These are phyloP conservation scores for Zoysia japonica DNA, from an alignment of 176 grass and related monocot genomes.

Conservation along the genomic window DNA sequence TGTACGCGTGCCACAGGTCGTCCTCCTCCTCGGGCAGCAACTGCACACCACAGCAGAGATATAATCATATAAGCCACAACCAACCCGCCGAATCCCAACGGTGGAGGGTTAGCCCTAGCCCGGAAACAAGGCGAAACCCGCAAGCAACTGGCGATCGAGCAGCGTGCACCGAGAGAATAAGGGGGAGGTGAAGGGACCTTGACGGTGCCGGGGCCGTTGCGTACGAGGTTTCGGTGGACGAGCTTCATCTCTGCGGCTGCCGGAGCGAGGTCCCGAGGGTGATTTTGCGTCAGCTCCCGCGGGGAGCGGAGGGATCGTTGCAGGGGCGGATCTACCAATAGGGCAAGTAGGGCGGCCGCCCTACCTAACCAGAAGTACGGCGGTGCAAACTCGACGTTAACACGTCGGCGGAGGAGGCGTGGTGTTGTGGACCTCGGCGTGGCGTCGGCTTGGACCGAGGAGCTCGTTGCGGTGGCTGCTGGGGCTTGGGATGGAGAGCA, in stretches of 20 bases:
- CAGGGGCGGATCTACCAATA: too few species aligned
- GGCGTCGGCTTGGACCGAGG: too few species aligned
- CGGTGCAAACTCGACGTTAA: too few species aligned
- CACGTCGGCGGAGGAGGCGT: too few species aligned
- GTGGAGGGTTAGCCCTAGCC: neutral
- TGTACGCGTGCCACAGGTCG: constrained; percentile 93
- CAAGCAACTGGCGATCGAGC: constrained; percentile 9
- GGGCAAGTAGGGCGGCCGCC: too few species aligned
- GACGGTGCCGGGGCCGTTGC: constrained; percentile 68
- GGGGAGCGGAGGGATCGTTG: neutral
- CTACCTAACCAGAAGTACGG: too few species aligned
- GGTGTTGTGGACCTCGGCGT: too few species aligned
- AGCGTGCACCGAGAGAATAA: neutral
- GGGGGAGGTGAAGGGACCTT: constrained; percentile 45
- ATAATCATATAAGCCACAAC: constrained; percentile 16
- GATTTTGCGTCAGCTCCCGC: constrained; percentile 14
- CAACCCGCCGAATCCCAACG: neutral
- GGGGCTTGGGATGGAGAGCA: too few species aligned
- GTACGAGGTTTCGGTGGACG: constrained; percentile 50
- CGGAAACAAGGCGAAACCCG: neutral
- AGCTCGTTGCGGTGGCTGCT: too few species aligned
- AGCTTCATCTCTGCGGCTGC: constrained; percentile 57
- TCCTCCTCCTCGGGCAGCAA: constrained; percentile 87
- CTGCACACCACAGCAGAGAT: constrained; percentile 26
- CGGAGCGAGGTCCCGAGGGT: neutral